Base-by-base conservation (phyloP, 2,329 filamentous ascomycete species). In the Cryoendolithus antarcticus region DNA sequence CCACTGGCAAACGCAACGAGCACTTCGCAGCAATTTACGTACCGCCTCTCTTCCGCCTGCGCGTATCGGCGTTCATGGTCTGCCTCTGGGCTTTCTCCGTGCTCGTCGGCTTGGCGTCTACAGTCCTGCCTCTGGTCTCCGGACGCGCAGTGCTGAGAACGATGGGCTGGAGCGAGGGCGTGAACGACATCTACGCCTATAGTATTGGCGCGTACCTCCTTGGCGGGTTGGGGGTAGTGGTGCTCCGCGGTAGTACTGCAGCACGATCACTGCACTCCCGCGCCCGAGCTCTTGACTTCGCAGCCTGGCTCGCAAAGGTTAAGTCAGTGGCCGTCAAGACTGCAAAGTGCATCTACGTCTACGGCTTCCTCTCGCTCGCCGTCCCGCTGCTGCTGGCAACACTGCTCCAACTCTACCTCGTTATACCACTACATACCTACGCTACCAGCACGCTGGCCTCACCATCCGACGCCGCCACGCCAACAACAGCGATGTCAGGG, bases 151-250 rank as follows among this genome's bases (percentile, higher is more conserved):
- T 96, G 44, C 83, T 95, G 56, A 76, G 78, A 34, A 64, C 71
- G 21, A 63, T 88, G 28, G 75, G 94, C 32, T 84, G 86, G 4
- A 72, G 82, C 44, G 73, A 83, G 35, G 75, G 75, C 31, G 82
- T 89, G 55, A 98, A 96, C 60, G 91, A 98, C 58, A 82, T 98
- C 19, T 96, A 98, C 53, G 89, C 91, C 9, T 94, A 95, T 59
- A 93, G 86, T 38, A 77, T 91, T 24, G 91, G 91, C 9, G 72
- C 93, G 31, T 94, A 93, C 56, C 67, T 86, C 19, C 68, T 94
- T 4, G 85, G 83, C 8, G 76, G 74, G 3, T 54, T 75, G 1
- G 64, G 74, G 2, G 93, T 88, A 57, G 61, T 72, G 32, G 49
- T 44, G 2, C 39, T 52, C 34, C 51, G 53, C 24, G 49, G 54